Evolutionary conservation across 2,329 filamentous ascomycete species (phyloP).

Genomic region (Myriosclerotinia scirpicola): DNA sequence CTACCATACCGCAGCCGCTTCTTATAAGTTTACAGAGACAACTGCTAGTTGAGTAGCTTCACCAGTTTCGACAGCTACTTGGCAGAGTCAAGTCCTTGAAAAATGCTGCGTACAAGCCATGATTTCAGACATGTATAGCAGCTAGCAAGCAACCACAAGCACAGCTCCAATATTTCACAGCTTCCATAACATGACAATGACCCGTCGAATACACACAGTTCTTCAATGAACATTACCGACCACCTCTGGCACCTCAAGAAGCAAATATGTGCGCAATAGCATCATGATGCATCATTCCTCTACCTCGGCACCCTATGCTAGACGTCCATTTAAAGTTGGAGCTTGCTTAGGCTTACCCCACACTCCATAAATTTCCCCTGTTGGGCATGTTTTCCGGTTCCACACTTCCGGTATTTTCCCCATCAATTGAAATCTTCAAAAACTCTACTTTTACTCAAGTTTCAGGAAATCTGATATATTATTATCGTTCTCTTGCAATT

Average conservation of each 20-base stretch:
- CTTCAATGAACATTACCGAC: neutral
- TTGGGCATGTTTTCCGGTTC: conserved; percentile 10
- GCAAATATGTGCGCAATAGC: neutral
- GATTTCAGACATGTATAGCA: neutral
- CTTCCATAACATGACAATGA: neutral
- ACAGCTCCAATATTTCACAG: neutral
- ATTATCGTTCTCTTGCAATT: neutral
- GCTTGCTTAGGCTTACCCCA: conserved; percentile 22
- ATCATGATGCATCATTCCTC: neutral
- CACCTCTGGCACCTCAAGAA: neutral
- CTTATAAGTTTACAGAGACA: neutral
- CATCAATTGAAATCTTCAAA: neutral
- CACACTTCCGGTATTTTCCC: neutral
- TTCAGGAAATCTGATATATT: neutral
- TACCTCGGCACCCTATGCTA: conserved; percentile 7
- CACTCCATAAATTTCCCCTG: conserved; percentile 18
- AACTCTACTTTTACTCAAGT: neutral
- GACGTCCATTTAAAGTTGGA: conserved; percentile 22
- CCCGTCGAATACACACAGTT: no score
- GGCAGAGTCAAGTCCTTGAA: neutral
- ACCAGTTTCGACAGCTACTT: neutral
- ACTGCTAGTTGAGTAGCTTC: neutral
- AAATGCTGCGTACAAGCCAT: neutral
- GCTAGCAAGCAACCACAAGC: neutral
- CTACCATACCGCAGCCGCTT: neutral